phyloP scores from a whole-genome alignment of 192 early-diverging fungal species.

The Lobosporangium transversale region DNA sequence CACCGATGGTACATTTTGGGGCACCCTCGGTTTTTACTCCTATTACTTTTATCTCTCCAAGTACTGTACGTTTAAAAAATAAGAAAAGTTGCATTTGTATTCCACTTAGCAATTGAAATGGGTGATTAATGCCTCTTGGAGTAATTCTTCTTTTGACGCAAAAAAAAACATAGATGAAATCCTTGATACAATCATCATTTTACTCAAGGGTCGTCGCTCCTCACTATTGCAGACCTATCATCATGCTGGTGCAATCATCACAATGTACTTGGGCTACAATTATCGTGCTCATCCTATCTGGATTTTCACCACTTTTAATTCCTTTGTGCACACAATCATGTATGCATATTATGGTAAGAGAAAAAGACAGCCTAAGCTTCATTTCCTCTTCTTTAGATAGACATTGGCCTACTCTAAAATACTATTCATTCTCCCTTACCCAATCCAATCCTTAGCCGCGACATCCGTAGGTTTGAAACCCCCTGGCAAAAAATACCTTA shows the following conservation, averaged over 20 bases:
- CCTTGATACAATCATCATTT: constrained; percentile 79
- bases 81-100: not conserved
- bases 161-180: constrained; percentile 63
- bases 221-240: constrained; percentile 78
- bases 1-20: constrained; percentile 60
- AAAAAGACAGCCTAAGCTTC: too few species aligned
- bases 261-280: constrained; percentile 69
- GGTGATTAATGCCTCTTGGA: too few species aligned
- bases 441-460: constrained; percentile 27
- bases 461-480: constrained; percentile 72
- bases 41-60: constrained; percentile 84
- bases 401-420: not conserved
- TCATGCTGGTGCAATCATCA: constrained; percentile 75
- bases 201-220: constrained; percentile 70
- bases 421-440: not conserved
- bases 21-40: constrained; percentile 70
- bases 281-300: constrained; percentile 69
- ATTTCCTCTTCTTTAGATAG: not conserved
- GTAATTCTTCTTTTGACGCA: not conserved
- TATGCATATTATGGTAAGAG: constrained; percentile 69
- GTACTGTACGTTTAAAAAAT: constrained; percentile 58
- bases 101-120: not conserved
- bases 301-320: constrained; percentile 76
- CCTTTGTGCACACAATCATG: constrained; percentile 82
- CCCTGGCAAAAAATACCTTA: constrained; percentile 74